Base-by-base conservation (phyloP, 768 basidiomycete genomes). In the Hemileccinum impolitum region DNA sequence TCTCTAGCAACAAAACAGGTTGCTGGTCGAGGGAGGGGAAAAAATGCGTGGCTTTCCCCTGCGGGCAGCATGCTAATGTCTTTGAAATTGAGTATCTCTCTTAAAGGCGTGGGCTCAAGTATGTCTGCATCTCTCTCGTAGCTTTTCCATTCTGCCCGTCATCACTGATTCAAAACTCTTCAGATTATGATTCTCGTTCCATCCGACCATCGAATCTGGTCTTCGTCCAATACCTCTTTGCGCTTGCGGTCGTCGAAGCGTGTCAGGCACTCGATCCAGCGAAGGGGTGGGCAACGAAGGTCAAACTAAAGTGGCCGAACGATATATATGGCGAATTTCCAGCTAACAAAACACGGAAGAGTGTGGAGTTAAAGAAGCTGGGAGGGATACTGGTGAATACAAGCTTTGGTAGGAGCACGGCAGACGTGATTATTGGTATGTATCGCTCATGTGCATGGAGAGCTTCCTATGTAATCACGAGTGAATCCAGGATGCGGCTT, bases 251-350 rank as follows among this genome's bases (percentile, higher is more conserved):
- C n/a, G 81, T 85, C 15, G 87, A 94, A 56, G 93, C 87, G 1
- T 90, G 90, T 56, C 77, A 82, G 2, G 70, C 71, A 2, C 70
- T 58, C 10, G 75, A 84, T n/a, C 72, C 85, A 0, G 80, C 48
- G 39, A 19, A 65, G 48, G 19, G 15, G 30, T 73, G 70, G 43
- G 84, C 80, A 12, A 69, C 80, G 3, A 73, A 74, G 13, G 79
- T 96, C 11, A 75, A 84, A 35, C 71, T 98, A 21, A 98, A 97
- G 66, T 98, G 96, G 96, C 96, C 95, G 17, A 98, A 98, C 60
- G 96, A 98, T 58, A 72, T 99, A 4, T 97, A 97, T 59, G 87
- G 84, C 2, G 75, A 82, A 35, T 72, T 75, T 35, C 81, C 72
- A 30, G 70, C 65, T 4, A 72, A 64, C 2, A 72, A 71, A 5